phyloP scores from a whole-genome alignment of 305 asterid genomes.

The Solanum hybrid region DNA sequence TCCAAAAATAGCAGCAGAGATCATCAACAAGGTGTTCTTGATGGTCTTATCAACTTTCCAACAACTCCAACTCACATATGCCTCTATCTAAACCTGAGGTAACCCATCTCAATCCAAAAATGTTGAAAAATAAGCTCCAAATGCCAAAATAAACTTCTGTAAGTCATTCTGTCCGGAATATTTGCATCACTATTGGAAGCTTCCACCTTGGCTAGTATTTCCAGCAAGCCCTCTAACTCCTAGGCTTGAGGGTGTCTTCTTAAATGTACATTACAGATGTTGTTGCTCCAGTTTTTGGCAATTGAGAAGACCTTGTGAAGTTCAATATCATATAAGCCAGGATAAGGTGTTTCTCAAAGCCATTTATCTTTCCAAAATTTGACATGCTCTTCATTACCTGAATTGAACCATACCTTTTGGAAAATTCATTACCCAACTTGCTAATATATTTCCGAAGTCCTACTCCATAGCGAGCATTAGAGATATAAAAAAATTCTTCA shows the following conservation, averaged over 20 bases:
- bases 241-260: neutral
- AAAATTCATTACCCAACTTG: neutral
- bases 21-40: no score
- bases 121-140: no score
- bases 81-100: no score
- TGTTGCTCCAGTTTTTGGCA: neutral
- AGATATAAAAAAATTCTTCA: neutral
- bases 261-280: no score
- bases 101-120: no score
- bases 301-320: neutral
- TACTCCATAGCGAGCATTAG: neutral
- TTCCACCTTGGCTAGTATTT: neutral
- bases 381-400: neutral
- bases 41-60: no score
- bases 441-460: neutral
- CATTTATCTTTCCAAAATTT: neutral
- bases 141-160: no score
- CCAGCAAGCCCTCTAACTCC: neutral
- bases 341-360: neutral
- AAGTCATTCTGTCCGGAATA: no score
- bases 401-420: neutral
- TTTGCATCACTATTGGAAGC: no score
- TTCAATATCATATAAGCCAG: neutral
- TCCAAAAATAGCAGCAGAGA: no score
- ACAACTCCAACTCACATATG: no score